Conservation (phyloP, 441 rosid genomes). For the Caryocar brasiliense region DNA sequence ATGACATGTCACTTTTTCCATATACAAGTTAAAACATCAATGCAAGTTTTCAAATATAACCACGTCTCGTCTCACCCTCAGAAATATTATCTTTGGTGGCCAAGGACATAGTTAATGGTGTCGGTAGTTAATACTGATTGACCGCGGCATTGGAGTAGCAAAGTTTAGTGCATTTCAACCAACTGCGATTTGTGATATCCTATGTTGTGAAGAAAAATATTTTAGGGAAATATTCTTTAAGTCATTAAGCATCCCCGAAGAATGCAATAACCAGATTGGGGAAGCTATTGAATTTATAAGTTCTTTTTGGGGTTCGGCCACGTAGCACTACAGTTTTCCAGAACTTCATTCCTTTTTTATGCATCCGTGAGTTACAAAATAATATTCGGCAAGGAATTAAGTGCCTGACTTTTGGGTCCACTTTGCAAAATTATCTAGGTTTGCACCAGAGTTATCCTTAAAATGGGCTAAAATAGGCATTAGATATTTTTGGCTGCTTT, state of each 20-base stretch:
- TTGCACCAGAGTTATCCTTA: too few relatives aligned
- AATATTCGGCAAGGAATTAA: too few relatives aligned
- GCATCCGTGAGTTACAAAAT: too few relatives aligned
- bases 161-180: background rate
- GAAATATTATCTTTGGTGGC: background rate
- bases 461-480: slow-evolving; percentile 1
- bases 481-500: slow-evolving; percentile 3
- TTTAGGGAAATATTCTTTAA: background rate
- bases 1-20: background rate
- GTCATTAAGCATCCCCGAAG: background rate
- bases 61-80: background rate
- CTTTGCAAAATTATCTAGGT: too few relatives aligned
- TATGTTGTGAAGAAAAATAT: background rate
- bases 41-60: background rate
- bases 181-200: too few relatives aligned
- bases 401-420: too few relatives aligned
- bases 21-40: background rate
- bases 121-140: background rate
- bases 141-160: background rate
- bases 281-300: background rate
- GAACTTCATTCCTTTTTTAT: too few relatives aligned
- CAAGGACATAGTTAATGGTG: background rate
- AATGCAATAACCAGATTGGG: background rate
- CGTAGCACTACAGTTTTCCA: too few relatives aligned
- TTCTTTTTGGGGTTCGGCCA: too few relatives aligned